Evolutionary conservation across 2,329 filamentous ascomycete genomes (phyloP).

Genomic region (Monosporascus sp.): DNA sequence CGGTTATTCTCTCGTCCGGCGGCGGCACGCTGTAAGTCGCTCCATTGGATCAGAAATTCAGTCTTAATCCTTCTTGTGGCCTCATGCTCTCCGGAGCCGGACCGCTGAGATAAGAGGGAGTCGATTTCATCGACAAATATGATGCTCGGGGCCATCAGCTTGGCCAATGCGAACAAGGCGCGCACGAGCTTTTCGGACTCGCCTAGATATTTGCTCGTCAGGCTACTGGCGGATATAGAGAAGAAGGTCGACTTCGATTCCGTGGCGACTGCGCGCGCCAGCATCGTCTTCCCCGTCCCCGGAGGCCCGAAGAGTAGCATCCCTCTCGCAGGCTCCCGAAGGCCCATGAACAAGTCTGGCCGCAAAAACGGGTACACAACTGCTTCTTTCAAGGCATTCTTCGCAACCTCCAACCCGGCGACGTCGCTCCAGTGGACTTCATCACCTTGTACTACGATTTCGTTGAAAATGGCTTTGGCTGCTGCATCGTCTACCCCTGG

Average conservation of each 20-base stretch:
- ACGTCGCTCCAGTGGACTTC: constrained; percentile 94
- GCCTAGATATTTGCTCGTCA: constrained; percentile 93
- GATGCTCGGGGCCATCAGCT: constrained; percentile 83
- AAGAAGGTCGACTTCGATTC: constrained; percentile 96
- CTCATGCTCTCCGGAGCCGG: constrained; percentile 82
- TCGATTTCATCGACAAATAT: constrained; percentile 99
- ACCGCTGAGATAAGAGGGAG: constrained; percentile 78
- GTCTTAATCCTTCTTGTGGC: constrained; percentile 93
- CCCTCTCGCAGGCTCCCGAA: constrained; percentile 87
- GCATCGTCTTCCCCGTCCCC: constrained; percentile 98
- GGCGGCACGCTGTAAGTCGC: constrained; percentile 84
- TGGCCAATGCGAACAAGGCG: constrained; percentile 85
- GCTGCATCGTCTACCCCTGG: constrained; percentile 75
- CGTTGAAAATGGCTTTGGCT: constrained; percentile 89
- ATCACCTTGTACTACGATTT: constrained; percentile 90
- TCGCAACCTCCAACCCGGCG: constrained; percentile 83
- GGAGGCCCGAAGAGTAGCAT: constrained; percentile 96
- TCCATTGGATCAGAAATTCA: constrained; percentile 97
- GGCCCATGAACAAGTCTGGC: constrained; percentile 90
- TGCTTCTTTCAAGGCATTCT: constrained; percentile 86
- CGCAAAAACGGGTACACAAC: constrained; percentile 96
- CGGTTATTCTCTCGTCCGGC: constrained; percentile 70
- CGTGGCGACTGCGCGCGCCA: constrained; percentile 88
- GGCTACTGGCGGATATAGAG: constrained; percentile 87
- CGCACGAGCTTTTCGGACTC: constrained; percentile 95